phyloP scores from a whole-genome alignment of 345 rosid genomes.

The Angophora floribunda region DNA sequence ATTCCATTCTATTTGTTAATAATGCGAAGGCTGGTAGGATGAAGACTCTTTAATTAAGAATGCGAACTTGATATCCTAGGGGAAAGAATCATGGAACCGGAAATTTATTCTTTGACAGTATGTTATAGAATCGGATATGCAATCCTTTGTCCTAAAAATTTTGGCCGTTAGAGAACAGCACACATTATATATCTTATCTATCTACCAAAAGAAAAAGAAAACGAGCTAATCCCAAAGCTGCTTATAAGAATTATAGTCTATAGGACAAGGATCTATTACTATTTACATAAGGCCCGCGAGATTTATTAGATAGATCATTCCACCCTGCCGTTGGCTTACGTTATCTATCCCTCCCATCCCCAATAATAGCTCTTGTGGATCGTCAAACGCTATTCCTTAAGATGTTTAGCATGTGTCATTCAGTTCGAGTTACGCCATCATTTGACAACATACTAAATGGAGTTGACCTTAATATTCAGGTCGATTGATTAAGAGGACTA shows the following conservation, averaged over 20 bases:
- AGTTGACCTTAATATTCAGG: not conserved
- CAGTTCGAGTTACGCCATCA: not conserved
- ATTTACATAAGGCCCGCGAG: not conserved
- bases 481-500: not conserved
- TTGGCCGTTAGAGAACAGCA: not conserved
- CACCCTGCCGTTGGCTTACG: not conserved
- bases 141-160: not conserved
- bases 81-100: not conserved
- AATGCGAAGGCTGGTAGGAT: not conserved
- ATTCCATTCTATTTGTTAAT: not conserved
- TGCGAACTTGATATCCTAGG: not conserved
- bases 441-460: not conserved
- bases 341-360: not conserved
- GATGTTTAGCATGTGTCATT: not conserved
- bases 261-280: not conserved
- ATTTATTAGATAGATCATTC: not conserved
- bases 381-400: not conserved
- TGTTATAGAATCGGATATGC: not conserved
- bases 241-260: not conserved
- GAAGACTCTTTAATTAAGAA: not conserved
- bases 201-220: not conserved
- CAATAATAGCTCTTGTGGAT: not conserved
- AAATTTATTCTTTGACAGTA: not conserved
- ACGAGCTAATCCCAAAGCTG: not conserved
- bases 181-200: not conserved